phyloP scores from a whole-genome alignment of 148 eudicot genomes.

The Rhododendron vialii region DNA sequence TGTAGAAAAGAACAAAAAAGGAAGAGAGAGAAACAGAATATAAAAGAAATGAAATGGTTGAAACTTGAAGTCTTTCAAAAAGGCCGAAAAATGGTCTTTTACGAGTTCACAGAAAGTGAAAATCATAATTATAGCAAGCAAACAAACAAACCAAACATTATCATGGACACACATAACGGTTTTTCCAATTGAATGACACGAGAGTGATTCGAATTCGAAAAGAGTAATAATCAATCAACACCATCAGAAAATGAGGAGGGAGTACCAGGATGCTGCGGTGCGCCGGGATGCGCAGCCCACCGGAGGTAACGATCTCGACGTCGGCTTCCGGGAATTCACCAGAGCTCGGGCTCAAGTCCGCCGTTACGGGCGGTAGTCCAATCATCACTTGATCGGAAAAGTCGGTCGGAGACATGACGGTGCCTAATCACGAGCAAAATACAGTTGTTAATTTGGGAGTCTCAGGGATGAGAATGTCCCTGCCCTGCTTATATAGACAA shows the following conservation, averaged over 20 bases:
- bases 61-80: too few species aligned
- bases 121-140: not conserved
- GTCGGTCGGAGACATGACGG: constrained; percentile 20
- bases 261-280: constrained; percentile 67
- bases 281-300: constrained; percentile 55
- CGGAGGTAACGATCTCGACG: constrained; percentile 51
- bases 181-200: not conserved
- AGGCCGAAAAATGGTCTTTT: too few species aligned
- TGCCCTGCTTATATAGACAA: too few species aligned
- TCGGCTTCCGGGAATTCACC: constrained; percentile 32
- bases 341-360: constrained; percentile 8
- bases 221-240: not conserved
- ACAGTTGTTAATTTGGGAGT: not conserved
- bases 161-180: not conserved
- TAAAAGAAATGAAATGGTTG: too few species aligned
- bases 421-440: too few species aligned
- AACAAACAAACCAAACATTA: not conserved
- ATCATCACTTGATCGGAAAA: not conserved
- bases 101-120: too few species aligned
- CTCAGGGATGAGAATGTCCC: not conserved
- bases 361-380: not conserved
- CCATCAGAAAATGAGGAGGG: not conserved
- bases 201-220: not conserved
- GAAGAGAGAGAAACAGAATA: too few species aligned
- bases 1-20: too few species aligned